These are phyloP conservation scores for Luffa acutangula DNA, from an alignment of 306 rosid genomes.

Conservation along the genomic window DNA sequence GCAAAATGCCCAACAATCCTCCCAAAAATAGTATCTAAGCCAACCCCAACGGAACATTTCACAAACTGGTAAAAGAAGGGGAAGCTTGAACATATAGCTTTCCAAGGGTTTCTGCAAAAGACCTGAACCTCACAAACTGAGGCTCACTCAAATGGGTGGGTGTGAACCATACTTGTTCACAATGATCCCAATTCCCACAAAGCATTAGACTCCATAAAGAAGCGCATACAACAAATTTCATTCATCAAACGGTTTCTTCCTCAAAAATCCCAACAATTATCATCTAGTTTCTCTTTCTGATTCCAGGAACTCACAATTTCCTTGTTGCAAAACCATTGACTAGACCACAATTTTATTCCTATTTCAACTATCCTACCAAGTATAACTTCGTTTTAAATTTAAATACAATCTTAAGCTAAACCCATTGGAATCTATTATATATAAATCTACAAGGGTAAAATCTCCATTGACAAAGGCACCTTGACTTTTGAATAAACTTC, in stretches of 20 bases:
- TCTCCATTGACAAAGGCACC: not conserved
- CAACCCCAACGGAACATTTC: too few relatives aligned
- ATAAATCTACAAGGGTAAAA: conserved; percentile 2
- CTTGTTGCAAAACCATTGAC: not conserved
- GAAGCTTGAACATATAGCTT: too few relatives aligned
- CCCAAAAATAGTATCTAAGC: too few relatives aligned
- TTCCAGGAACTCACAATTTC: not conserved
- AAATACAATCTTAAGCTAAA: not conserved
- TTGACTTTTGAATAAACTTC: not conserved
- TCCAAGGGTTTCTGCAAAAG: too few relatives aligned
- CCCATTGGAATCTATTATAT: not conserved
- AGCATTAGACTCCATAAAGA: too few relatives aligned
- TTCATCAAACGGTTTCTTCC: not conserved
- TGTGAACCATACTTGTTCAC: too few relatives aligned
- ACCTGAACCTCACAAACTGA: too few relatives aligned
- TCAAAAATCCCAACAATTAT: not conserved
- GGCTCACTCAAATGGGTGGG: too few relatives aligned
- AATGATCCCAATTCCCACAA: too few relatives aligned
- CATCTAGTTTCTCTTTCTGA: not conserved
- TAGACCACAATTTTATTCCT: not conserved
- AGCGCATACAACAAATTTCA: not conserved
- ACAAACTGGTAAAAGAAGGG: too few relatives aligned
- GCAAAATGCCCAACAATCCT: too few relatives aligned
- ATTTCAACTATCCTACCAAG: not conserved
- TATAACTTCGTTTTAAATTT: not conserved